These are phyloP conservation scores for Penicillium egyptiacum DNA, from an alignment of 495 filamentous ascomycete genomes.

Conservation along the genomic window DNA sequence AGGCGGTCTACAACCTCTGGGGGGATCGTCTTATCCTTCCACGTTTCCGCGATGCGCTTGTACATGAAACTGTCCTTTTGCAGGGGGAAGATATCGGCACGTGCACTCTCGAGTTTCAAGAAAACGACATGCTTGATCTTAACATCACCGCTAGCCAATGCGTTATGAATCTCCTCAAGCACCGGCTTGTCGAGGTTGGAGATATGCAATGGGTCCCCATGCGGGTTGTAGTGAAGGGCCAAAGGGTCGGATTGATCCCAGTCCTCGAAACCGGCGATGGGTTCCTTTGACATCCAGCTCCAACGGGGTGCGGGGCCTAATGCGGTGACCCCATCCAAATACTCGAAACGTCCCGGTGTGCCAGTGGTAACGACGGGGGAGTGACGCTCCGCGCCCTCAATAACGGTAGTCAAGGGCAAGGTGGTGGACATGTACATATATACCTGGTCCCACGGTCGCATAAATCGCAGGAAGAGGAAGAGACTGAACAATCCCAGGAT, in stretches of 20 bases:
- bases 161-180: conserved; percentile 33
- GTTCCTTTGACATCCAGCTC: conserved; percentile 34
- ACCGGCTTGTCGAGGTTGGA: conserved; percentile 46
- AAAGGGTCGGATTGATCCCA: conserved; percentile 26
- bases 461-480: conserved; percentile 26
- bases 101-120: conserved; percentile 50
- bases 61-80: conserved; percentile 43
- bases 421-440: conserved; percentile 37
- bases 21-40: conserved; percentile 30
- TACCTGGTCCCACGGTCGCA: conserved; percentile 33
- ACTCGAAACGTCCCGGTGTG: conserved; percentile 23
- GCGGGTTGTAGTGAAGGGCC: conserved; percentile 39
- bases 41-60: conserved; percentile 40
- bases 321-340: conserved; percentile 26
- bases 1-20: conserved; percentile 31
- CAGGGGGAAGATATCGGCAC: conserved; percentile 51
- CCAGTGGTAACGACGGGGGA: conserved; percentile 30
- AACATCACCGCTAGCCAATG: conserved; percentile 34
- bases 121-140: conserved; percentile 51
- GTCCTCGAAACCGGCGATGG: conserved; percentile 35
- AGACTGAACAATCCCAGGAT: conserved; percentile 21
- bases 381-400: conserved; percentile 25
- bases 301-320: conserved; percentile 25
- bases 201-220: conserved; percentile 44
- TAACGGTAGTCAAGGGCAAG: conserved; percentile 29